These are phyloP conservation scores for Ceratobasidium sp. DNA, from an alignment of 1,284 basidiomycete species.

Conservation along the genomic window DNA sequence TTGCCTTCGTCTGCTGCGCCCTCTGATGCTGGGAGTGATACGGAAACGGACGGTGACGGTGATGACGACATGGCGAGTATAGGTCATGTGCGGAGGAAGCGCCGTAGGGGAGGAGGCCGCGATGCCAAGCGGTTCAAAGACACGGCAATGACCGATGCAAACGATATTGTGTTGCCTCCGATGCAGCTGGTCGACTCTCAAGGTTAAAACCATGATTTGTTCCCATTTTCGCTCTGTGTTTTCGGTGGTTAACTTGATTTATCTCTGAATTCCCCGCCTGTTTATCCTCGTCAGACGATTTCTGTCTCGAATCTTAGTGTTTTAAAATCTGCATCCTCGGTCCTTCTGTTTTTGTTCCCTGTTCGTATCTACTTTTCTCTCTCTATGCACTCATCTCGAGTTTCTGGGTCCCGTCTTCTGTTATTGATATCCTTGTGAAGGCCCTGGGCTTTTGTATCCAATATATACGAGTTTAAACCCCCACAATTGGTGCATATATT, in stretches of 20 bases:
- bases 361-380: no score
- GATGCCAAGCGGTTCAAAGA: constrained; percentile 37
- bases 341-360: neutral
- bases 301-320: neutral
- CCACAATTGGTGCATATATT: neutral
- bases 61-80: constrained; percentile 16
- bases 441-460: constrained; percentile 26
- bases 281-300: neutral
- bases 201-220: constrained; percentile 15
- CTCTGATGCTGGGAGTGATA: constrained; percentile 37
- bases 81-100: constrained; percentile 35
- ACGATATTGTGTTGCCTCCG: constrained; percentile 17
- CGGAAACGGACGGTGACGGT: constrained; percentile 32
- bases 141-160: constrained; percentile 7
- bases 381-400: constrained; percentile 17
- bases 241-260: neutral
- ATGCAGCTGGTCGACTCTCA: constrained; percentile 10
- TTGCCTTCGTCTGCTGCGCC: constrained; percentile 27
- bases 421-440: neutral
- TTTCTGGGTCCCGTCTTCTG: neutral
- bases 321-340: constrained; percentile 8
- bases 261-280: neutral
- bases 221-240: constrained; percentile 2
- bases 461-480: constrained; percentile 13
- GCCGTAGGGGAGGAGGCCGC: constrained; percentile 36